phyloP scores from a whole-genome alignment of 768 basidiomycete genomes.

The Phlebiopsis gigantea region DNA sequence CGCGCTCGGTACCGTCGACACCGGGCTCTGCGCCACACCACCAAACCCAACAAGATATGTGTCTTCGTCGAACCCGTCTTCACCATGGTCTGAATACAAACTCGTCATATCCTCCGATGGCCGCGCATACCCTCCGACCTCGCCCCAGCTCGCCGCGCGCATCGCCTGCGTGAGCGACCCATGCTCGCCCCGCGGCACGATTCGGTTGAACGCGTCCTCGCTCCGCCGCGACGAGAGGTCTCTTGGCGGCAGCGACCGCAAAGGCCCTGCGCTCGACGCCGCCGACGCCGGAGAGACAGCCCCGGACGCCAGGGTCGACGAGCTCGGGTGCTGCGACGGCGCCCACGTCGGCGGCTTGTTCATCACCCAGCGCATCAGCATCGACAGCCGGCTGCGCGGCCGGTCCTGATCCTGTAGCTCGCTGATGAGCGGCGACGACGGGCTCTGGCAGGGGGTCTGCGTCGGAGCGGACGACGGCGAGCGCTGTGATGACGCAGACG shows the following conservation, averaged over 20 bases:
- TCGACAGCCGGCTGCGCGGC: slow-evolving; percentile 17
- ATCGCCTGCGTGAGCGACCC: slow-evolving; percentile 37
- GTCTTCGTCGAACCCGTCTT: slow-evolving; percentile 34
- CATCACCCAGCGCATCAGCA: slow-evolving; percentile 12
- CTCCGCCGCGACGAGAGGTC: slow-evolving; percentile 30
- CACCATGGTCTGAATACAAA: slow-evolving; percentile 34
- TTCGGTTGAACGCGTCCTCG: slow-evolving; percentile 38
- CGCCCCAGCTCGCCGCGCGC: slow-evolving; percentile 66
- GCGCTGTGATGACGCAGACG: slow-evolving; percentile 14
- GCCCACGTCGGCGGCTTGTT: slow-evolving; percentile 3
- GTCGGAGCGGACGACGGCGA: slow-evolving; percentile 13
- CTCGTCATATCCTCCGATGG: slow-evolving; percentile 38
- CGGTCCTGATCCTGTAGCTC: slow-evolving; percentile 18
- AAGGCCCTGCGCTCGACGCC: neutral
- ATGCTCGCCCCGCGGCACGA: slow-evolving; percentile 23
- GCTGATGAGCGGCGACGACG: slow-evolving; percentile 12
- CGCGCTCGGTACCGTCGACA: slow-evolving; percentile 21
- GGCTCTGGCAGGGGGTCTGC: slow-evolving; percentile 3
- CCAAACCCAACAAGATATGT: slow-evolving; percentile 50
- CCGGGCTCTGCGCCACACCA: slow-evolving; percentile 29
- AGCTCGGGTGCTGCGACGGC: slow-evolving; percentile 5
- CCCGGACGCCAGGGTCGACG: slow-evolving; percentile 8
- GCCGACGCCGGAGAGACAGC: slow-evolving; percentile 5
- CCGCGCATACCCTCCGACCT: slow-evolving; percentile 32
- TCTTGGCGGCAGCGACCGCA: neutral